Evolutionary conservation across 2,329 filamentous ascomycete genomes (phyloP).

Genomic region (Passalora sequoiae): DNA sequence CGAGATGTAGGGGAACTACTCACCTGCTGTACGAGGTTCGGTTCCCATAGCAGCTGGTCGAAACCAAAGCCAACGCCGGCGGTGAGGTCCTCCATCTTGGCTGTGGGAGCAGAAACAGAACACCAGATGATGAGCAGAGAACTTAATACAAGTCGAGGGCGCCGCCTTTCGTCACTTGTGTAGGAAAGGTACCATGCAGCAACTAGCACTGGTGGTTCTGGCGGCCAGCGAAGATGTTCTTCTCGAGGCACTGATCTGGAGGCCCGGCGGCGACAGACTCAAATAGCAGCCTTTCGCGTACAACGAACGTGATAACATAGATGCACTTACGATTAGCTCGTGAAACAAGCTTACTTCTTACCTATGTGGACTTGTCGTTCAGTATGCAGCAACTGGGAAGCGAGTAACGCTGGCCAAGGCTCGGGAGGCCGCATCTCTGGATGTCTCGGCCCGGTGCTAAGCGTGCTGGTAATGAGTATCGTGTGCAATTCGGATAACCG

Average conservation of each 20-base stretch:
- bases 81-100: not conserved
- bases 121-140: too few relatives aligned
- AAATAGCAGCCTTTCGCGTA: not conserved
- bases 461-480: not conserved
- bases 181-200: not conserved
- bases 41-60: not conserved
- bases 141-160: too few relatives aligned
- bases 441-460: not conserved
- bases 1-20: not conserved
- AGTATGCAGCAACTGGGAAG: conserved; percentile 3
- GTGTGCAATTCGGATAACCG: not conserved
- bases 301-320: not conserved
- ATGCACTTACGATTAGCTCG: not conserved
- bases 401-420: not conserved
- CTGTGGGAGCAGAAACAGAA: too few relatives aligned
- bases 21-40: not conserved
- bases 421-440: conserved; percentile 5
- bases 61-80: not conserved
- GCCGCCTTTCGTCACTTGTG: too few relatives aligned
- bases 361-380: too few relatives aligned
- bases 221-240: too few relatives aligned
- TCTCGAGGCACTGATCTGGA: not conserved
- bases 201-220: not conserved
- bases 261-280: not conserved
- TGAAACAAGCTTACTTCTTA: not conserved